Base-by-base conservation (phyloP, 1,139 yeast species). In the Saccharomyces pastorianus region DNA sequence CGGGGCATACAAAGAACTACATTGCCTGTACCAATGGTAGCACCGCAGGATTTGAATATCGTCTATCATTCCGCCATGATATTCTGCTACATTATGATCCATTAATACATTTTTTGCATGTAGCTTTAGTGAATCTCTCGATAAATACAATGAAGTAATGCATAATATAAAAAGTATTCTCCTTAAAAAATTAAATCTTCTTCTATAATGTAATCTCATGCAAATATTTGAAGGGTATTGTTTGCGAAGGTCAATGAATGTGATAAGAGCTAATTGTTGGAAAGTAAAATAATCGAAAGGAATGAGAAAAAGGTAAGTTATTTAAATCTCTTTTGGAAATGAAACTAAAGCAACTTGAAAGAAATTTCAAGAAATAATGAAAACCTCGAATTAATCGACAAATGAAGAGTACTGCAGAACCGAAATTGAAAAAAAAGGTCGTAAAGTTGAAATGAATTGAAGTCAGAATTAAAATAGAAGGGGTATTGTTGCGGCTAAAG, bases 1-100 rank as follows among this genome's bases (percentile, higher is more conserved):
- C 11, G 46, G 20, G 13, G 54, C 57, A 31, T 50, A 27, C 17
- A 61, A 47, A 7, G 50, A 48, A 25, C 54, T 51, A 42, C 62
- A 61, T 28, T 50, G 53, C 11, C 51, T 29, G 29, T 49, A 61
- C 64, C 62, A 59, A 5, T 53, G 55, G 48, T 56, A 61, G 42
- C 64, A 61, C 13, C 54, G 51, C 13, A 59, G 50, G 42, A 51
- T 26, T 49, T 54, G 53, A 32, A 59, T 56, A 41, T 59, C 64
- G 38, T 55, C 58, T 27, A 61, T 55, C 4, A 51, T 47, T 20
- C 61, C 61, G 8, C 58, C 60, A 2, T 29, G 38, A 48, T 58
- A 59, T 47, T 55, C 61, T 4, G 29, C 20, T 3, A 27, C 2
- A 28, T 17, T 42, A 9, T 23, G 13, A 13, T n/a, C 4, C 13